A percentile compares a stretch with the other conserved stretches of the same genome.
Conservation (phyloP, 2,329 filamentous ascomycete genomes). For the Hypoxylon sp. region DNA sequence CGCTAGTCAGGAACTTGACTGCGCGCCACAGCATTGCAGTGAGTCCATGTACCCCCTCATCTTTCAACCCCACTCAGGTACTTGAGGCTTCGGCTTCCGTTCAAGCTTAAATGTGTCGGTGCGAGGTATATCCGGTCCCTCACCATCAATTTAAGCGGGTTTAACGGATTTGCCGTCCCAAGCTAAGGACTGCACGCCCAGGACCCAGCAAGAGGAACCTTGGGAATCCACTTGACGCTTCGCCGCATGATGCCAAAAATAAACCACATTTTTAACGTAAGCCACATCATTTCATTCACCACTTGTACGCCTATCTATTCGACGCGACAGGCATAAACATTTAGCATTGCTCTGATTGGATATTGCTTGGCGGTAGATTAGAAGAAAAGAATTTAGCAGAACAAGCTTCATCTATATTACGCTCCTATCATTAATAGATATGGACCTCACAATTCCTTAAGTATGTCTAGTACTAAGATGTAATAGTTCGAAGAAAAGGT, state of each 20-base stretch:
- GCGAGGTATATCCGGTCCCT: slow-evolving; percentile 29
- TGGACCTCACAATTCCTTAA: neutral
- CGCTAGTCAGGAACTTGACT: slow-evolving; percentile 26
- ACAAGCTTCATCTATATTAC: neutral
- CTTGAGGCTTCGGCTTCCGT: slow-evolving; percentile 17
- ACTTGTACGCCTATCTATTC: neutral
- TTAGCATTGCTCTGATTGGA: slow-evolving; percentile 10
- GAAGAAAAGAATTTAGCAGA: neutral
- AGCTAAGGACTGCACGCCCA: neutral
- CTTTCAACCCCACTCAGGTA: slow-evolving; percentile 21
- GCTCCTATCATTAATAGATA: neutral
- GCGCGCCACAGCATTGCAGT: neutral
- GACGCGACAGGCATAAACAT: neutral
- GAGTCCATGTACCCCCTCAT: slow-evolving; percentile 16
- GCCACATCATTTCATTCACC: slow-evolving; percentile 5
- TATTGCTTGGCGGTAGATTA: neutral
- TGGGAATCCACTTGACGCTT: slow-evolving; percentile 18
- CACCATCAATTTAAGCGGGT: neutral
- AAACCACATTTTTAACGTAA: slow-evolving; percentile 31
- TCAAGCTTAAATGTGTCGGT: slow-evolving; percentile 30
- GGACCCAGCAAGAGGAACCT: neutral
- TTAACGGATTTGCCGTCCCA: slow-evolving; percentile 19
- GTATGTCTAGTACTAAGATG: too few relatives aligned
- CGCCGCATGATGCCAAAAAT: slow-evolving; percentile 43
- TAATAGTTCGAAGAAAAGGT: neutral